phyloP scores from a whole-genome alignment of 768 basidiomycete genomes.

The Suillus brevipes region DNA sequence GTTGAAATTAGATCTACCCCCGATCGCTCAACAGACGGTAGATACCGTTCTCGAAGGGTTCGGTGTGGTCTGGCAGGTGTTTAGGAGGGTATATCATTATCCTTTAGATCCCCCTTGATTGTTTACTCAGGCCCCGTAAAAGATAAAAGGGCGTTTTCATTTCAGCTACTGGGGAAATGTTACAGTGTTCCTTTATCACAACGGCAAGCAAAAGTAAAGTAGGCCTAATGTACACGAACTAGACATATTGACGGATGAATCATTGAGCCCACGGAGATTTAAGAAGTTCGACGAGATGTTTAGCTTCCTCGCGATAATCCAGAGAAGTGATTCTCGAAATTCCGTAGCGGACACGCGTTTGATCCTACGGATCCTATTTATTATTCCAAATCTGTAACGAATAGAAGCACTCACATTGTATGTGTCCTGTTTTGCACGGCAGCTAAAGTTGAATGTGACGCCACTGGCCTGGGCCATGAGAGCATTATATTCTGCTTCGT shows the following conservation, averaged over 20 bases:
- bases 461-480: conserved; percentile 67
- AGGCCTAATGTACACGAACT: not conserved
- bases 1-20: conserved; percentile 27
- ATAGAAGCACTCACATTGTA: conserved; percentile 61
- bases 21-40: conserved; percentile 21
- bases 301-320: conserved; percentile 70
- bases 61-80: conserved; percentile 30
- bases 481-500: conserved; percentile 57
- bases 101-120: conserved; percentile 35
- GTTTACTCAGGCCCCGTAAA: not conserved
- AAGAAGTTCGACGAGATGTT: conserved; percentile 58
- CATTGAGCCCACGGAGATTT: conserved; percentile 56
- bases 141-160: not conserved
- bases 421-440: conserved; percentile 84
- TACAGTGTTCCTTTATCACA: not conserved
- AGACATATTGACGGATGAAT: not conserved
- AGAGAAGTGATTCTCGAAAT: conserved; percentile 65
- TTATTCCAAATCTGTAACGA: not conserved
- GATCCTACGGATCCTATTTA: conserved; percentile 52
- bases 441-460: conserved; percentile 76
- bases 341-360: conserved; percentile 78
- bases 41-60: conserved; percentile 30
- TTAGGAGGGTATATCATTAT: conserved; percentile 35
- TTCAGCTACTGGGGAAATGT: not conserved
- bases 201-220: not conserved